Base-by-base conservation (phyloP, 495 filamentous ascomycete species). In the Lasiosphaeris hirsuta region DNA sequence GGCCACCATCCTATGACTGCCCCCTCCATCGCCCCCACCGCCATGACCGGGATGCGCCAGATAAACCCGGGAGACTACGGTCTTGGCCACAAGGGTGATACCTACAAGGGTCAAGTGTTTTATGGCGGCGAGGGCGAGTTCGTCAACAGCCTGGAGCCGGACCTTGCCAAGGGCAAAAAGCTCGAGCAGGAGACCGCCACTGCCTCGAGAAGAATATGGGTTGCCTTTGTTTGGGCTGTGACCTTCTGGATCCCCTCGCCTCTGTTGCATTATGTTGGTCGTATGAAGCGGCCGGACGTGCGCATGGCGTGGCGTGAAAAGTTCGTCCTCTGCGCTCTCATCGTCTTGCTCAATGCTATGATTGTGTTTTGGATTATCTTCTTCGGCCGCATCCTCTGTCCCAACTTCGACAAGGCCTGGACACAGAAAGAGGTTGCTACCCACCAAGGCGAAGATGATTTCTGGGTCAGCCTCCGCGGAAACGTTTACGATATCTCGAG, bases 231-330 rank as follows among this genome's bases (percentile, higher is more conserved):
- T 10, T 97, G 92, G 93, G 78, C 82, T 4, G 58, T 92, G 46
- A 97, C 94, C 1, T 97, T 90, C 66, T 97, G 90, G 91, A 95
- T 96, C 60, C 94, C 94, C 1, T 96, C 92, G 2, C 91, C 91
- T 49, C 50, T 86, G 0, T 81, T 98, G 2, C 78, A 78, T n/a
- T 87, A 81, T 51, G 62, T 97, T 59, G 94, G 94, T 14, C 87
- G 94, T 15, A 98, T 97, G 94, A 96, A 96, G 74, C 85, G 94
- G 41, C 94, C 94, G 1, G 94, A 98, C 73, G 89, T 98, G 41
- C 88, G 94, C 1, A 88, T 97, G 84, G 94, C 94, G 5, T 98
- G 94, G 94, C 78, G 93, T 68, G 94, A 98, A 64, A 98, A 98
- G 72, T 38, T 98, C 39, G 85, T 96, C 5, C 78, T 98, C 9